Conservation (phyloP, 768 basidiomycete genomes). For the Lentinula sp. region DNA sequence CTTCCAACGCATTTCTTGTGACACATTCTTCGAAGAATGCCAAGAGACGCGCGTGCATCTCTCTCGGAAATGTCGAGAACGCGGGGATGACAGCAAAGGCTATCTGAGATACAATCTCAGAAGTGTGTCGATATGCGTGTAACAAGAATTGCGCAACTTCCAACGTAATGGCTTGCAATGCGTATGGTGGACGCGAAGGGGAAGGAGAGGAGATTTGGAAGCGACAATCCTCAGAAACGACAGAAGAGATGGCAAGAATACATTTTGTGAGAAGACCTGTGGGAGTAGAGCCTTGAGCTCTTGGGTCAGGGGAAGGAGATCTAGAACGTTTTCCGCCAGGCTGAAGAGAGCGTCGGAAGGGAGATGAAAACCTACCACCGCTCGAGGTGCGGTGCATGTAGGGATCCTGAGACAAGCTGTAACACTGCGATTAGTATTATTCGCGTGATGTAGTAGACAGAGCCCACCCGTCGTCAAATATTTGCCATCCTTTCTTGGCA, state of each 20-base stretch:
- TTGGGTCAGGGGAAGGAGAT: conserved; percentile 40
- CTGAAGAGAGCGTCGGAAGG: conserved; percentile 40
- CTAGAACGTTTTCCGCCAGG: conserved; percentile 38
- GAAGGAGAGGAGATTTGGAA: conserved; percentile 53
- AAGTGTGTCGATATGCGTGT: conserved; percentile 44
- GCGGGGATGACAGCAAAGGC: conserved; percentile 70
- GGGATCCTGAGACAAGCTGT: neutral
- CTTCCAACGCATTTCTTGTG: conserved; percentile 46
- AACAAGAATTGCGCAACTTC: conserved; percentile 69
- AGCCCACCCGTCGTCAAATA: conserved; percentile 50
- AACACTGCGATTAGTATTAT: neutral
- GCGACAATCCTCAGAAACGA: conserved; percentile 69
- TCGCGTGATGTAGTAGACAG: neutral
- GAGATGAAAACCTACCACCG: conserved; percentile 25
- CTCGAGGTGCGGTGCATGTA: conserved; percentile 3
- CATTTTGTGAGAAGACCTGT: conserved; percentile 55
- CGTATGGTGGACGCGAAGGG: conserved; percentile 64
- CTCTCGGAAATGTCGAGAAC: conserved; percentile 57
- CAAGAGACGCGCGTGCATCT: conserved; percentile 59
- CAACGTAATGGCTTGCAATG: conserved; percentile 65
- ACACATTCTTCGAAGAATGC: conserved; percentile 63
- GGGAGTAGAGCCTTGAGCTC: conserved; percentile 20
- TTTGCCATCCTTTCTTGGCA: conserved; percentile 50
- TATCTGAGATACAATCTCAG: conserved; percentile 49
- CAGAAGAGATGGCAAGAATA: conserved; percentile 52